phyloP scores from a whole-genome alignment of 495 filamentous ascomycete species.

The Penicillium canescens region DNA sequence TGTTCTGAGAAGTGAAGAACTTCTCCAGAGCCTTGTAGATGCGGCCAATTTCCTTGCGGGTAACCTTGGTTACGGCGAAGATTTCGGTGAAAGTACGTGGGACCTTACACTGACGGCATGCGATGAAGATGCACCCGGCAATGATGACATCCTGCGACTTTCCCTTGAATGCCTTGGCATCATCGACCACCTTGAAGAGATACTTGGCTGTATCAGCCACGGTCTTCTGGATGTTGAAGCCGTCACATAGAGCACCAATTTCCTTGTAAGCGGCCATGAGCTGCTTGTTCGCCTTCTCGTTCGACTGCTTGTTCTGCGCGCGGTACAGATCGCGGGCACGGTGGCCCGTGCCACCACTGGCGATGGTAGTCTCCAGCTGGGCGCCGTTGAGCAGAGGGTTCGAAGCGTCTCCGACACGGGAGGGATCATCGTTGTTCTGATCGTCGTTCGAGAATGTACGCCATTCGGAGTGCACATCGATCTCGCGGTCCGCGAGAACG shows the following conservation, averaged over 20 bases:
- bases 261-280: conserved; percentile 83
- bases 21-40: conserved; percentile 92
- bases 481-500: conserved; percentile 86
- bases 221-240: conserved; percentile 74
- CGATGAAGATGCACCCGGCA: conserved; percentile 95
- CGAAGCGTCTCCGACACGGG: conserved; percentile 90
- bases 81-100: conserved; percentile 92
- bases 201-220: conserved; percentile 87
- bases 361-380: conserved; percentile 89
- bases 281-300: conserved; percentile 82
- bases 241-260: conserved; percentile 85
- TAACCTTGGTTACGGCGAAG: conserved; percentile 85
- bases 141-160: conserved; percentile 93
- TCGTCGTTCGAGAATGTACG: conserved; percentile 98
- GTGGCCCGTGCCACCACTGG: conserved; percentile 67
- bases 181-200: conserved; percentile 89
- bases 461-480: conserved; percentile 97
- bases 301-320: conserved; percentile 79
- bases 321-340: conserved; percentile 77
- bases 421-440: conserved; percentile 91
- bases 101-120: conserved; percentile 84
- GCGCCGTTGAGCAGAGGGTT: conserved; percentile 88
- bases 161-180: conserved; percentile 89
- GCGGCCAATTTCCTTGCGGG: conserved; percentile 94
- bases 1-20: conserved; percentile 68